phyloP scores from a whole-genome alignment of 192 early-diverging fungal genomes.

The Coemansia sp. region DNA sequence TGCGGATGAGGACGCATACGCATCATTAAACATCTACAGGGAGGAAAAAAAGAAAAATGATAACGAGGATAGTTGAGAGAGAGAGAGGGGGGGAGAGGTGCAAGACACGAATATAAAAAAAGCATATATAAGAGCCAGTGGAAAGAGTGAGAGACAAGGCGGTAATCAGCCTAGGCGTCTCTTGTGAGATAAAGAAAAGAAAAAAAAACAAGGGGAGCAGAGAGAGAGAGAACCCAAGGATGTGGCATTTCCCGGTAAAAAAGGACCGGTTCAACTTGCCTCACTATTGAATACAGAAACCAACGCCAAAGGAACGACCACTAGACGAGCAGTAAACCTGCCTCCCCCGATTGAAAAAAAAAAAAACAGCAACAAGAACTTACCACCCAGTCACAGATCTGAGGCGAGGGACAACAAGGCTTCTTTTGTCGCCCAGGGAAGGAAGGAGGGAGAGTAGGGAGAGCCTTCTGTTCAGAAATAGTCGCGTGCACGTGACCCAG shows the following conservation, averaged over 20 bases:
- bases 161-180: not conserved
- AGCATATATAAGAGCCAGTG: not conserved
- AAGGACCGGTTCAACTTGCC: not conserved
- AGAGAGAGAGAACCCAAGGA: not conserved
- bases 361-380: not conserved
- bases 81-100: not conserved
- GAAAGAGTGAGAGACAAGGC: not conserved
- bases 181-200: not conserved
- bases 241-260: not conserved
- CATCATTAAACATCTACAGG: constrained; percentile 6
- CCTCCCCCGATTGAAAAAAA: not conserved
- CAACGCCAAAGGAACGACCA: not conserved
- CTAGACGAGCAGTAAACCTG: not conserved
- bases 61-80: not conserved
- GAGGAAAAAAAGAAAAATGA: not conserved
- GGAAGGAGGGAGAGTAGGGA: not conserved
- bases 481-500: not conserved
- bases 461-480: not conserved
- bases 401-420: not conserved
- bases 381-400: not conserved
- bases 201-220: not conserved
- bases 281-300: not conserved
- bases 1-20: constrained; percentile 2
- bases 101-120: not conserved
- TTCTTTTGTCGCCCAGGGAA: not conserved